Percentiles rank a stretch among this genome's conserved stretches.
Conservation (phyloP, 2,329 filamentous ascomycete species). For the Leptographium lundbergii region DNA sequence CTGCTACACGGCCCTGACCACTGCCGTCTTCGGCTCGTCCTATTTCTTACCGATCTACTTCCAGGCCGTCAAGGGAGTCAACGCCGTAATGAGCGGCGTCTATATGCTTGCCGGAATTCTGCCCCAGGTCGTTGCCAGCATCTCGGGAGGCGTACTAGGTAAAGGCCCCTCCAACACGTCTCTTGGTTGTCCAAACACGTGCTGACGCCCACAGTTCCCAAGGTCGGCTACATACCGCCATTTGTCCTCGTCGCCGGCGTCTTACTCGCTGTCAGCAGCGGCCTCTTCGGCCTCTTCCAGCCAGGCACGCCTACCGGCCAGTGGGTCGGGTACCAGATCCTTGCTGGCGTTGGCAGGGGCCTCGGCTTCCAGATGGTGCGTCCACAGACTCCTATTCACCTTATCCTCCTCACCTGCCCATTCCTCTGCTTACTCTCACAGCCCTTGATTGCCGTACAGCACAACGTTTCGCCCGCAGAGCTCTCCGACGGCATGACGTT, state of each 20-base stretch:
- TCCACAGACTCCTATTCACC: neutral
- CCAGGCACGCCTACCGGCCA: constrained; percentile 14
- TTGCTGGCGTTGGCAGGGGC: constrained; percentile 17
- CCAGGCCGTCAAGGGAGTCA: constrained; percentile 20
- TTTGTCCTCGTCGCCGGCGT: constrained; percentile 19
- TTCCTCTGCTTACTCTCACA: neutral
- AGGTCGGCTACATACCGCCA: constrained; percentile 22
- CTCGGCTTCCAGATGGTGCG: constrained; percentile 17
- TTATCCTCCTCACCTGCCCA: neutral
- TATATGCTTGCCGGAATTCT: constrained; percentile 20
- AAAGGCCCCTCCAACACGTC: neutral
- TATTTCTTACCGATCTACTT: constrained; percentile 26
- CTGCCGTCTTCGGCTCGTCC: constrained; percentile 12
- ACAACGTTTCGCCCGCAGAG: constrained; percentile 14
- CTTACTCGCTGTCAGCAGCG: constrained; percentile 20
- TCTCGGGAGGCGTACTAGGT: constrained; percentile 12
- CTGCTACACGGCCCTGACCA: constrained; percentile 13
- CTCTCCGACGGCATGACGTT: constrained; percentile 18
- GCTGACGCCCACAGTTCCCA: constrained; percentile 9
- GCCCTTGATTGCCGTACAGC: constrained; percentile 17
- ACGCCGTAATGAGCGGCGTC: constrained; percentile 21
- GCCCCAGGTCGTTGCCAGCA: constrained; percentile 13
- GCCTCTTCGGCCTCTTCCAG: constrained; percentile 21
- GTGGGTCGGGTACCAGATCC: constrained; percentile 22
- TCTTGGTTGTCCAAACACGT: neutral